These are phyloP conservation scores for Paecilomyces dactylethromorphus DNA, from an alignment of 2,329 filamentous ascomycete species.

Conservation along the genomic window DNA sequence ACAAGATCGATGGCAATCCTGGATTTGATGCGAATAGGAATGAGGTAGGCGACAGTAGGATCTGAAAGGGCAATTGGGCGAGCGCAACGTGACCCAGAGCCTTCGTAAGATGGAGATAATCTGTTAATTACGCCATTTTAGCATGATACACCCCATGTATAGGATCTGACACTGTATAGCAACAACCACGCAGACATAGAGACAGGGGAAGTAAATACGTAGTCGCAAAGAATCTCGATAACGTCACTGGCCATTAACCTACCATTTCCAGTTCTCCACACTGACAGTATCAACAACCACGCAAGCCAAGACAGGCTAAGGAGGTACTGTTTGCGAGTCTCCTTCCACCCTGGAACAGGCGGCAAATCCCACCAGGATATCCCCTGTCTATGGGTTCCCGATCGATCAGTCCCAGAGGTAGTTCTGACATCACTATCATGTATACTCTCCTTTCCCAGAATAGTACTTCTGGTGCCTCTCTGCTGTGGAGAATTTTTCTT, in stretches of 20 bases:
- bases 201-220: too few species aligned
- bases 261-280: slow-evolving; percentile 50
- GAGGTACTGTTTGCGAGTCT: slow-evolving; percentile 47
- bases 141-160: not conserved
- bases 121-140: slow-evolving; percentile 26
- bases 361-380: slow-evolving; percentile 42
- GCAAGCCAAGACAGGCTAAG: slow-evolving; percentile 42
- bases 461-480: too few species aligned
- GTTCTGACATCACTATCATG: too few species aligned
- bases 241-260: slow-evolving; percentile 15
- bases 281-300: slow-evolving; percentile 47
- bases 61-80: slow-evolving; percentile 55
- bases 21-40: slow-evolving; percentile 40
- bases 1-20: slow-evolving; percentile 41
- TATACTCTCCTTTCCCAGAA: too few species aligned
- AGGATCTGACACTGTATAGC: too few species aligned
- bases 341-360: slow-evolving; percentile 35
- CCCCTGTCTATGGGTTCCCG: slow-evolving; percentile 2
- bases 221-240: too few species aligned
- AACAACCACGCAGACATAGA: too few species aligned
- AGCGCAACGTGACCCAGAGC: slow-evolving; percentile 53
- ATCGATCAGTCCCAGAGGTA: not conserved
- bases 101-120: slow-evolving; percentile 59
- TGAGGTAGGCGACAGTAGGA: slow-evolving; percentile 43
- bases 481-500: not conserved